Evolutionary conservation across 768 basidiomycete genomes (phyloP).

Genomic region (Mycena rebaudengoi): DNA sequence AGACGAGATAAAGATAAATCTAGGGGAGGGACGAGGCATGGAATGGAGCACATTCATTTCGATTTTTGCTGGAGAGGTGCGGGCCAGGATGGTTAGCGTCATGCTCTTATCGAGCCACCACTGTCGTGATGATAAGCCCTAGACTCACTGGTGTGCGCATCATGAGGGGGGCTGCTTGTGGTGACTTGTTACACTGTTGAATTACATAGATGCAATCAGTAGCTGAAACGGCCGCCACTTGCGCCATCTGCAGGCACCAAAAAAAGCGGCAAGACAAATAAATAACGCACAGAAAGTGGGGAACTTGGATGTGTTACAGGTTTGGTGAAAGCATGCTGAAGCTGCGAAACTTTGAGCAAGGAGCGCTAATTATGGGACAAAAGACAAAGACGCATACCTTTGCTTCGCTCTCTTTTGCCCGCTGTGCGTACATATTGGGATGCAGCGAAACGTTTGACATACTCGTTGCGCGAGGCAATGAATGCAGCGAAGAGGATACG

Average conservation of each 20-base stretch:
- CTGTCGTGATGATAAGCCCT: slow-evolving; percentile 1
- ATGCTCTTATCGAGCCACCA: not conserved
- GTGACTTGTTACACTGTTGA: not conserved
- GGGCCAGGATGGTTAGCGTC: slow-evolving; percentile 11
- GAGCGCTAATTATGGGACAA: too few species aligned
- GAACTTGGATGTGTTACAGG: slow-evolving; percentile 37
- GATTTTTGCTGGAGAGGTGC: slow-evolving; percentile 26
- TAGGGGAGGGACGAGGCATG: not conserved
- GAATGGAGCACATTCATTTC: slow-evolving; percentile 14
- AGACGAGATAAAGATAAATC: slow-evolving; percentile 12
- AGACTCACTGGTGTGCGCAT: slow-evolving; percentile 21
- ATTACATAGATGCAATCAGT: not conserved
- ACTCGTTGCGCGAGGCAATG: slow-evolving; percentile 77
- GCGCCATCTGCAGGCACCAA: too few species aligned
- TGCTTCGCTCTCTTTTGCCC: slow-evolving; percentile 76
- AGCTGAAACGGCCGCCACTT: not conserved
- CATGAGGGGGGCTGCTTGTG: slow-evolving; percentile 12
- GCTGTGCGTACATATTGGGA: slow-evolving; percentile 73
- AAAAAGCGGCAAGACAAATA: too few species aligned
- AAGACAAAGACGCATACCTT: slow-evolving; percentile 56
- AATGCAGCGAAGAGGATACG: slow-evolving; percentile 71
- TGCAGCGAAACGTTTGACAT: slow-evolving; percentile 73
- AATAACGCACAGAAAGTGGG: slow-evolving; percentile 20
- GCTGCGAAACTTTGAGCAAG: slow-evolving; percentile 44
- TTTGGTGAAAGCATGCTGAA: slow-evolving; percentile 73